These are phyloP conservation scores for Catunica adiposa DNA, from an alignment of 2,329 filamentous ascomycete species.

Conservation along the genomic window DNA sequence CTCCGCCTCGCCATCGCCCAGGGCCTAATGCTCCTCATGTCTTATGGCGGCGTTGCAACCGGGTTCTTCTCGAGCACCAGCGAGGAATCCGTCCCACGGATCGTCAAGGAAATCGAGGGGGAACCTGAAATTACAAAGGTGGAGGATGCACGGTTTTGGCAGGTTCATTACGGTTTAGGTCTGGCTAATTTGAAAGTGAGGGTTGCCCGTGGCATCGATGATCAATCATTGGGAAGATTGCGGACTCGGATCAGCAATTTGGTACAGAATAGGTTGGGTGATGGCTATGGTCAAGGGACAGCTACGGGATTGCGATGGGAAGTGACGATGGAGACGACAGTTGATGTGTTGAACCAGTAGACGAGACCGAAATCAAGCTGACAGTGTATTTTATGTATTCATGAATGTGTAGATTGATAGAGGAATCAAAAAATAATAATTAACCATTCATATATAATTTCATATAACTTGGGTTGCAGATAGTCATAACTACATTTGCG, in stretches of 20 bases:
- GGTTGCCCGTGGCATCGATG: constrained; percentile 46
- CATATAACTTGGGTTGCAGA: no score
- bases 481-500: no score
- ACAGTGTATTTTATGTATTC: no score
- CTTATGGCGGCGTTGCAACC: constrained; percentile 35
- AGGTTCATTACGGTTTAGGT: constrained; percentile 91
- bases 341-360: constrained; percentile 16
- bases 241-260: constrained; percentile 61
- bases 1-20: constrained; percentile 69
- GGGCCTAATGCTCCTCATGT: constrained; percentile 92
- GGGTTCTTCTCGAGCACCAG: constrained; percentile 19
- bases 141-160: constrained; percentile 92
- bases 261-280: constrained; percentile 72
- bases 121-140: constrained; percentile 61
- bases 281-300: constrained; percentile 63
- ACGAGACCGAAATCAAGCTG: not conserved
- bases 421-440: no score
- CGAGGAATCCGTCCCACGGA: constrained; percentile 41
- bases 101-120: constrained; percentile 71
- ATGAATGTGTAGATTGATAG: no score
- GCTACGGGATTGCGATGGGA: constrained; percentile 73
- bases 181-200: constrained; percentile 86
- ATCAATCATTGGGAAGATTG: constrained; percentile 54
- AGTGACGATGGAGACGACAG: constrained; percentile 65
- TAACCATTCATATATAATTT: no score